Conservation (phyloP, 2,329 filamentous ascomycete genomes). For the Pseudogymnoascus sp. region DNA sequence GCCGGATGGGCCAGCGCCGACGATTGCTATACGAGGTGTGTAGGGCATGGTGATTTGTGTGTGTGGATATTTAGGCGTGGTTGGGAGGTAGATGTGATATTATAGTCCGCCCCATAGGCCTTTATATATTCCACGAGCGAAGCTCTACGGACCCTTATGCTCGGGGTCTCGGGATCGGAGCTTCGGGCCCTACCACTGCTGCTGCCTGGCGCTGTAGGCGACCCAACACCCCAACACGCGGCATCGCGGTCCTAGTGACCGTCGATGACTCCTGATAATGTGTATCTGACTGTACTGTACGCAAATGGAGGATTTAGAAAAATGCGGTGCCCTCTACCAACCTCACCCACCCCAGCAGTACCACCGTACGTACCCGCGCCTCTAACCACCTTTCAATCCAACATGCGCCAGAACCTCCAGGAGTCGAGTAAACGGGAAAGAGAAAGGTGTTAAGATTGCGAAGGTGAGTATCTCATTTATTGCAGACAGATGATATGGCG, state of each 20-base stretch:
- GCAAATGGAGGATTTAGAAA: no score
- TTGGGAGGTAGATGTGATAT: neutral
- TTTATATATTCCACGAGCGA: neutral
- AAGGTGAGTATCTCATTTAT: no score
- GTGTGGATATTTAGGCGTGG: neutral
- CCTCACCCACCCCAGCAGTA: no score
- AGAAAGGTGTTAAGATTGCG: no score
- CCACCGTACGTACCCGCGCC: no score
- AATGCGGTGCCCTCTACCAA: no score
- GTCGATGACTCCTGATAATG: neutral
- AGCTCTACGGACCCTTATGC: no score
- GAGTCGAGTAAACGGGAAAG: no score
- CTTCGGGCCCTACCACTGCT: neutral
- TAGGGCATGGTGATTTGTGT: neutral
- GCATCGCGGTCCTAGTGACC: neutral
- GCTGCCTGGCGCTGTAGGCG: slow-evolving; percentile 32
- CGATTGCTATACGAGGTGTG: slow-evolving; percentile 33
- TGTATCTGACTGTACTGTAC: no score
- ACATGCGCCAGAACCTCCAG: no score
- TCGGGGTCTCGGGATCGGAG: neutral
- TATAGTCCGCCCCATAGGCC: neutral
- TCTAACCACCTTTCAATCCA: no score
- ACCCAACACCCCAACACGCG: slow-evolving; percentile 12
- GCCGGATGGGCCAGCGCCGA: slow-evolving; percentile 40
- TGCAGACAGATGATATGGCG: no score